phyloP scores from a whole-genome alignment of 2,329 filamentous ascomycete genomes.

The Beauveria scarabaeidicola region DNA sequence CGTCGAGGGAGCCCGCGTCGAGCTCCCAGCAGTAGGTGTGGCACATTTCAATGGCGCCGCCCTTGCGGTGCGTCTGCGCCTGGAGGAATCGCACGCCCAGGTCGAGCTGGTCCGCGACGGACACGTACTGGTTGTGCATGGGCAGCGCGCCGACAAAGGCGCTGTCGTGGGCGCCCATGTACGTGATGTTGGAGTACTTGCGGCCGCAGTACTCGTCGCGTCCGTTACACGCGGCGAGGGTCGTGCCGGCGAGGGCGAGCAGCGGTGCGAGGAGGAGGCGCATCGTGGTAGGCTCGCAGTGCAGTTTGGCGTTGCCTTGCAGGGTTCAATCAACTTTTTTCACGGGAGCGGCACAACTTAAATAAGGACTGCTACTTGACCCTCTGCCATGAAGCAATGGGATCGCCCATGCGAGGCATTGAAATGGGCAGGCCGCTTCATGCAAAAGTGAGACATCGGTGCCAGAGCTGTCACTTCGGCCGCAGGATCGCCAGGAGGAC shows the following conservation, averaged over 20 bases:
- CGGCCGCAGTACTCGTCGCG: constrained; percentile 45
- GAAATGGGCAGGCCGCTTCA: not conserved
- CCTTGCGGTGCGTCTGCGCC: constrained; percentile 50
- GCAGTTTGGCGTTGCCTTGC: not conserved
- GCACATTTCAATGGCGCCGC: constrained; percentile 49
- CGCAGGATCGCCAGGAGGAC: not conserved
- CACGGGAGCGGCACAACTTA: not conserved
- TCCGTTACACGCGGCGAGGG: constrained; percentile 45
- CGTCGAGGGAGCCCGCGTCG: constrained; percentile 47
- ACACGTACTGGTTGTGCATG: constrained; percentile 52
- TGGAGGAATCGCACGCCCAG: constrained; percentile 57
- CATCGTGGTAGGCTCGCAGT: not conserved
- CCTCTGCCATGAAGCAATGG: not conserved
- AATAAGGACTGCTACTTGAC: no score
- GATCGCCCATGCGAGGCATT: not conserved
- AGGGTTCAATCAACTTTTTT: not conserved
- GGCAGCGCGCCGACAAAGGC: constrained; percentile 51
- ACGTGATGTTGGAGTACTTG: constrained; percentile 51
- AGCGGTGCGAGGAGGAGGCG: not conserved
- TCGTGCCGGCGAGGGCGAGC: not conserved
- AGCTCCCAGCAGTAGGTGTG: constrained; percentile 55
- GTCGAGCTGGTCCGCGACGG: constrained; percentile 48
- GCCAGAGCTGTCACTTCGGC: not conserved
- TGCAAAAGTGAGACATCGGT: not conserved
- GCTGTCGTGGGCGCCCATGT: constrained; percentile 56